Percentiles rank a stretch among this genome's conserved stretches.
Conservation (phyloP, 1,284 basidiomycete species). For the Moesziomyces antarcticus region DNA sequence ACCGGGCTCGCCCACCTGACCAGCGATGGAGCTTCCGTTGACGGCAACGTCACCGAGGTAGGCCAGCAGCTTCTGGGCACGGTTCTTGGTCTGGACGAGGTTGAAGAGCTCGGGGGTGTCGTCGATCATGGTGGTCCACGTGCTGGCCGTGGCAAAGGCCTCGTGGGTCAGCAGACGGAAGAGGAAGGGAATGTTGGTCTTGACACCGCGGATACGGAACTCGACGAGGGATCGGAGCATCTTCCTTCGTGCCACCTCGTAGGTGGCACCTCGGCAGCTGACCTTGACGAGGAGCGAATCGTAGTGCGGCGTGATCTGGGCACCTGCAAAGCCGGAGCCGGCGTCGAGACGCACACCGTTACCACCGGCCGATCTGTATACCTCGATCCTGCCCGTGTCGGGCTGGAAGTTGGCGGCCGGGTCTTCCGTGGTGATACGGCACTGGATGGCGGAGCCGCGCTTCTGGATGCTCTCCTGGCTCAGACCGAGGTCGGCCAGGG, state of each 20-base stretch:
- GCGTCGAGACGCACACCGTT: slow-evolving; percentile 98
- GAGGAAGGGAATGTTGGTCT: slow-evolving; percentile 97
- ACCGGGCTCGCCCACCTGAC: slow-evolving; percentile 92
- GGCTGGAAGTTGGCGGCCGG: slow-evolving; percentile 91
- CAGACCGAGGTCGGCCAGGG: slow-evolving; percentile 91
- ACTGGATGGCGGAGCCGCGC: slow-evolving; percentile 97
- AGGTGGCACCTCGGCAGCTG: slow-evolving; percentile 94
- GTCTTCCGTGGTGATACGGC: slow-evolving; percentile 99
- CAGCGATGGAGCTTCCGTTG: slow-evolving; percentile 97
- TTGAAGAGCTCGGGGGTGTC: slow-evolving; percentile 99
- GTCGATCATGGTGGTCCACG: slow-evolving; percentile 90
- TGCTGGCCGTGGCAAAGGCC: slow-evolving; percentile 92
- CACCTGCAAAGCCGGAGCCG: slow-evolving; percentile 96
- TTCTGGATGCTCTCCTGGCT: slow-evolving; percentile 96
- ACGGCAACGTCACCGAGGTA: slow-evolving; percentile 98
- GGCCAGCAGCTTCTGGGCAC: slow-evolving; percentile 94
- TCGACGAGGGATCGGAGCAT: slow-evolving; percentile 99
- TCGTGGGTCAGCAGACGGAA: slow-evolving; percentile 98
- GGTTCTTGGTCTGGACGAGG: slow-evolving; percentile 95
- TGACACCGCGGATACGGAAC: slow-evolving; percentile 99
- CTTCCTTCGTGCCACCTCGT: slow-evolving; percentile 97
- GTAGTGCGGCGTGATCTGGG: slow-evolving; percentile 99
- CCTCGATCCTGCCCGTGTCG: slow-evolving; percentile 98
- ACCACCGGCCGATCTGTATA: slow-evolving; percentile 97
- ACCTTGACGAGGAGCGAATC: slow-evolving; percentile 98